Conservation (phyloP, 805 yeast species). For the Metschnikowia corniflorae region DNA sequence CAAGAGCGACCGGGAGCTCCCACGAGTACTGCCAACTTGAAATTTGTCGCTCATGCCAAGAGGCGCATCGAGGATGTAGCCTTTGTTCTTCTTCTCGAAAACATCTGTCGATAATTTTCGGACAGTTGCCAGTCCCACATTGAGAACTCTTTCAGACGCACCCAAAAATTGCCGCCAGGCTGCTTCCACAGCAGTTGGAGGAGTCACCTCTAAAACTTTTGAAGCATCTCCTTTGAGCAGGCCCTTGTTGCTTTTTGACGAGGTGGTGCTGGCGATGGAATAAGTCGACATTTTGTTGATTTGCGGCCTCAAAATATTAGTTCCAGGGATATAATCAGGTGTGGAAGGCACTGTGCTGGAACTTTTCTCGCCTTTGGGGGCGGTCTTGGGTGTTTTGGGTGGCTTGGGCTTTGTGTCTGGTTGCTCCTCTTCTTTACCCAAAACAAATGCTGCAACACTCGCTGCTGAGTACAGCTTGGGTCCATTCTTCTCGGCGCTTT, state of each 20-base stretch:
- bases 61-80: slow-evolving; percentile 58
- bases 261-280: slow-evolving; percentile 15
- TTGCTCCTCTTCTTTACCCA: slow-evolving; percentile 22
- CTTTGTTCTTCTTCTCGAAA: slow-evolving; percentile 57
- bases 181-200: slow-evolving; percentile 51
- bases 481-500: slow-evolving; percentile 2
- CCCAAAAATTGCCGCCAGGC: slow-evolving; percentile 58
- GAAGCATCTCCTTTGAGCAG: slow-evolving; percentile 21
- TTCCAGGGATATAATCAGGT: slow-evolving; percentile 51
- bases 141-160: slow-evolving; percentile 53
- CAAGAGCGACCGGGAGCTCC: slow-evolving; percentile 25
- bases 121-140: slow-evolving; percentile 28
- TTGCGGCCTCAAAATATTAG: slow-evolving; percentile 53
- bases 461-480: slow-evolving; percentile 29
- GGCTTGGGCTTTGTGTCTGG: slow-evolving; percentile 2
- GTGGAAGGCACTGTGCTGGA: neutral
- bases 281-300: slow-evolving; percentile 35
- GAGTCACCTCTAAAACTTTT: slow-evolving; percentile 37
- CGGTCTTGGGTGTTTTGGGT: slow-evolving; percentile 10
- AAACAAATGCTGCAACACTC: slow-evolving; percentile 39
- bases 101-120: slow-evolving; percentile 41
- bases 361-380: slow-evolving; percentile 1
- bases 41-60: slow-evolving; percentile 36
- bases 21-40: slow-evolving; percentile 18
- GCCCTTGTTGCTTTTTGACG: slow-evolving; percentile 13